phyloP scores from a whole-genome alignment of 768 basidiomycete species.

The Lactarius tabidus region DNA sequence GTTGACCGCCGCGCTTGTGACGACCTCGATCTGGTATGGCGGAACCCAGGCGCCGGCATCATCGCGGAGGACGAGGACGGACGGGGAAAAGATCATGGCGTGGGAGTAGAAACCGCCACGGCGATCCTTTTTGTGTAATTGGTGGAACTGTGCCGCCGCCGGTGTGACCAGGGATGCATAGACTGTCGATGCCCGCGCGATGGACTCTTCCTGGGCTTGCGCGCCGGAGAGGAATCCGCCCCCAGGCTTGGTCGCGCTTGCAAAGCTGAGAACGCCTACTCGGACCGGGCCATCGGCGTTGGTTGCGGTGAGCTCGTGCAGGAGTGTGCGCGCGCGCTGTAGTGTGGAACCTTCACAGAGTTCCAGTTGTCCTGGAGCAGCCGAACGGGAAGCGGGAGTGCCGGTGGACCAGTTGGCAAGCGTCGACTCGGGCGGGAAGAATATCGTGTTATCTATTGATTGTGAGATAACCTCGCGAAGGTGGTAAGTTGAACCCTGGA shows the following conservation, averaged over 20 bases:
- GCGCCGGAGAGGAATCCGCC: constrained; percentile 73
- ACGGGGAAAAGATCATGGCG: constrained; percentile 72
- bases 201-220: constrained; percentile 76
- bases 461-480: constrained; percentile 35
- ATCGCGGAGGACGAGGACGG: constrained; percentile 56
- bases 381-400: constrained; percentile 3
- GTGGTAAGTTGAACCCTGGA: constrained; percentile 32
- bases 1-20: constrained; percentile 75
- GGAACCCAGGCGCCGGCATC: constrained; percentile 54
- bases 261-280: constrained; percentile 71
- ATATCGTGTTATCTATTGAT: constrained; percentile 44
- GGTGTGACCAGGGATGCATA: constrained; percentile 57
- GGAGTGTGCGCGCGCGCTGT: constrained; percentile 48
- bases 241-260: constrained; percentile 69
- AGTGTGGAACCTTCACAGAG: constrained; percentile 62
- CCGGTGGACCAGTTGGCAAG: constrained; percentile 45
- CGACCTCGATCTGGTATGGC: constrained; percentile 58
- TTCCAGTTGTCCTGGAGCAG: constrained; percentile 35
- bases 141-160: constrained; percentile 58
- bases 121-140: constrained; percentile 45
- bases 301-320: constrained; percentile 24
- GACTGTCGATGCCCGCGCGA: constrained; percentile 72
- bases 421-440: constrained; percentile 47
- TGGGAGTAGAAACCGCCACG: constrained; percentile 66
- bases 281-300: constrained; percentile 25